Base-by-base conservation (phyloP, 306 rosid species). In the Cucumis melo region DNA sequence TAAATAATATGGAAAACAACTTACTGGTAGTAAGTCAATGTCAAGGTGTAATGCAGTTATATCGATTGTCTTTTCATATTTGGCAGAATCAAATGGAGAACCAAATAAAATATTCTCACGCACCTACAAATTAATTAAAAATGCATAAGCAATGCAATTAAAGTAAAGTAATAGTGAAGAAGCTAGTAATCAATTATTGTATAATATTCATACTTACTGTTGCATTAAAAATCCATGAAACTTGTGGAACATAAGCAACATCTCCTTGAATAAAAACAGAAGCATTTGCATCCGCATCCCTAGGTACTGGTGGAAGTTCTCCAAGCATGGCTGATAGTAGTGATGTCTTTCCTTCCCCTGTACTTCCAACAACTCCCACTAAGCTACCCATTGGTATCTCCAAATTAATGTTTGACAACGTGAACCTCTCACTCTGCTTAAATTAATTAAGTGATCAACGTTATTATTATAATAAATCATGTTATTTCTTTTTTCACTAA, bases 161-260 rank as follows among this genome's bases (percentile, higher is more conserved):
- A 27, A 27, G 29, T 27, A 27, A 27, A 27, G 29, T 27, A 27
- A 27, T 27, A 27, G 29, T 27, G 29, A 27, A 27, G 29, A 27
- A n/a, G n/a, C n/a, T n/a, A 27, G 29, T 27, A 27, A 27, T 27
- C 2, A 27, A 27, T 27, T 27, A 27, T 27, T 27, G 29, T 27
- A 27, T 27, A 27, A 27, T 27, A 27, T 27, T 27, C 1, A 27
- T 27, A 27, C 29, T 27, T 27, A 27, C 29, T 27, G 84, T 82
- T 54, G 88, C 88, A 19, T 85, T 85, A n/a, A 75, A 85, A 70
- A 85, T 85, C 88, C 88, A 85, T 12, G 88, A 79, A 78, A 85
- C 66, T 82, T 85, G 86, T 12, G 88, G 83, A 78, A 85, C 88
- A 75, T 85, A 85, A 34, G 88, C 88, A 80, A 85, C 86, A 46